Conservation (phyloP, 805 yeast species). For the Zygotorulaspora chibaensis region DNA sequence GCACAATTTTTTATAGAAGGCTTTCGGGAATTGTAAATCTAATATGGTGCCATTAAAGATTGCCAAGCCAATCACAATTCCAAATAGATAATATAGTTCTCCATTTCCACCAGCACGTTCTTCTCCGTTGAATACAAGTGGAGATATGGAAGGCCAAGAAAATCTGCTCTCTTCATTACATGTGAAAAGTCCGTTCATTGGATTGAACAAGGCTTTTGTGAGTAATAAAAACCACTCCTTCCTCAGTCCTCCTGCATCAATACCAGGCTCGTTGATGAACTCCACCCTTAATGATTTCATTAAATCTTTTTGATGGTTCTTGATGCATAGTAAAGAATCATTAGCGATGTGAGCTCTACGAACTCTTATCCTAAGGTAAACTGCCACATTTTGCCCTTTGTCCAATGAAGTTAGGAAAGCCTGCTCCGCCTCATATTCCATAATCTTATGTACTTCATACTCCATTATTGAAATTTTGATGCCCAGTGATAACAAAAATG, state of each 20-base stretch:
- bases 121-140: slow-evolving; percentile 33
- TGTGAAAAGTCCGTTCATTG: slow-evolving; percentile 60
- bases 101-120: slow-evolving; percentile 24
- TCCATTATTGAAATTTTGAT: slow-evolving; percentile 77
- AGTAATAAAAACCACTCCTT: slow-evolving; percentile 90
- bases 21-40: slow-evolving; percentile 72
- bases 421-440: slow-evolving; percentile 86
- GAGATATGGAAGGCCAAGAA: slow-evolving; percentile 67
- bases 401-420: slow-evolving; percentile 77
- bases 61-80: slow-evolving; percentile 85
- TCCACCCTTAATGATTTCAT: slow-evolving; percentile 74
- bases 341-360: slow-evolving; percentile 62
- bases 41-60: slow-evolving; percentile 84
- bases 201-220: slow-evolving; percentile 64
- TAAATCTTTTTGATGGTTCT: slow-evolving; percentile 52
- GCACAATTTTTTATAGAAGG: slow-evolving; percentile 70
- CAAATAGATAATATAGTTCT: slow-evolving; percentile 70
- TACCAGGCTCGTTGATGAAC: slow-evolving; percentile 84
- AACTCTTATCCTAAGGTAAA: slow-evolving; percentile 63
- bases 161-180: slow-evolving; percentile 64
- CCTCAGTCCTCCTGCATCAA: slow-evolving; percentile 91
- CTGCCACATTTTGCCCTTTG: slow-evolving; percentile 55
- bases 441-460: slow-evolving; percentile 71
- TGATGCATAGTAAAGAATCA: slow-evolving; percentile 68
- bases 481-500: slow-evolving; percentile 77